A percentile compares a stretch with the other conserved stretches of the same genome.
Evolutionary conservation across 2,329 filamentous ascomycete genomes (phyloP).

Genomic region (Zymoseptoria passerinii): DNA sequence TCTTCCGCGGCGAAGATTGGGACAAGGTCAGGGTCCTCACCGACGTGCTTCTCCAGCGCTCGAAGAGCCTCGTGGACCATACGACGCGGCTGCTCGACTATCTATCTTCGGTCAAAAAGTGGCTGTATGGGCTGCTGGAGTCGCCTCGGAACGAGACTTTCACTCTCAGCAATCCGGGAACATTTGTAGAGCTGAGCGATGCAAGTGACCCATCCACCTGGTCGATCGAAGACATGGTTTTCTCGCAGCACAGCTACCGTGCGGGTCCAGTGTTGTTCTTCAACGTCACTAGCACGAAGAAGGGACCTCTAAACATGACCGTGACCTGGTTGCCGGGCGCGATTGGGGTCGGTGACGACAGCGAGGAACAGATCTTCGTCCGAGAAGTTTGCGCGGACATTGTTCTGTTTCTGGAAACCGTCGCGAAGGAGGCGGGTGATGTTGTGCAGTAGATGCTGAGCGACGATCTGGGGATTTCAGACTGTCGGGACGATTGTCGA

Average conservation of each 20-base stretch:
- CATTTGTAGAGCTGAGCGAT: conserved; percentile 24
- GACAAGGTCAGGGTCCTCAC: conserved; percentile 27
- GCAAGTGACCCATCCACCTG: conserved; percentile 1
- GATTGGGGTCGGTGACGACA: conserved; percentile 27
- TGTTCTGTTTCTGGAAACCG: background rate
- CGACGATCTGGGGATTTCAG: background rate
- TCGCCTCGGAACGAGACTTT: conserved; percentile 35
- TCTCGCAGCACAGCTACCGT: conserved; percentile 38
- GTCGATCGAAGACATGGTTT: conserved; percentile 33
- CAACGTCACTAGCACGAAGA: conserved; percentile 35
- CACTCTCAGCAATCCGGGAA: conserved; percentile 40
- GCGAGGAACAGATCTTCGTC: conserved; percentile 25
- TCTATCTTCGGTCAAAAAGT: conserved; percentile 32
- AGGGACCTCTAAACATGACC: conserved; percentile 32
- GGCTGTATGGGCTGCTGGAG: conserved; percentile 34
- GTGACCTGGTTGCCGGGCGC: conserved; percentile 39
- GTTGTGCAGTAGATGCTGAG: background rate
- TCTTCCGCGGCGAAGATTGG: conserved; percentile 28
- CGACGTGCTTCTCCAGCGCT: conserved; percentile 26
- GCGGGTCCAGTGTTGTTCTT: conserved; percentile 33
- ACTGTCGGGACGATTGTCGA: background rate
- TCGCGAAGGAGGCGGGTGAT: background rate
- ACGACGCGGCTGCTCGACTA: conserved; percentile 39
- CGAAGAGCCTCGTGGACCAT: conserved; percentile 31
- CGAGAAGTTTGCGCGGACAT: conserved; percentile 16